Conservation (phyloP, 176 grass and related monocot species). For the Aegilops tauschii region DNA sequence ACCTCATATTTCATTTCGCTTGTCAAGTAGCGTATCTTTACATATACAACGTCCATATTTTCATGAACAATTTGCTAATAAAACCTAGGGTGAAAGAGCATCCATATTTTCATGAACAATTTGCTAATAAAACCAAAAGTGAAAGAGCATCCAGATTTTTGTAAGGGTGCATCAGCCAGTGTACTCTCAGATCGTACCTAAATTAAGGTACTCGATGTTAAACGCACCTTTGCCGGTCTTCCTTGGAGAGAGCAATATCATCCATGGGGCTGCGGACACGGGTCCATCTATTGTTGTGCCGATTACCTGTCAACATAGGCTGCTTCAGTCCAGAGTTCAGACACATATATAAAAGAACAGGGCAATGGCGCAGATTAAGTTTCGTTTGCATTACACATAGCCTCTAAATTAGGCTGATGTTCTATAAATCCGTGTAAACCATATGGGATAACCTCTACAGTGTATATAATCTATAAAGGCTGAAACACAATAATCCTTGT, state of each 20-base stretch:
- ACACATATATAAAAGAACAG: too few relatives aligned
- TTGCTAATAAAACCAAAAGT: neutral
- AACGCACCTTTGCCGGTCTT: too few relatives aligned
- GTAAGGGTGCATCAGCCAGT: neutral
- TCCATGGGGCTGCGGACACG: too few relatives aligned
- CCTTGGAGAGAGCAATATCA: too few relatives aligned
- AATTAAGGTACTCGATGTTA: too few relatives aligned
- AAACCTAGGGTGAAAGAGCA: too few relatives aligned
- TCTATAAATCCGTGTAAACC: neutral
- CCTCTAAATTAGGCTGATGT: too few relatives aligned
- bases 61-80: neutral
- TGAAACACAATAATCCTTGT: neutral
- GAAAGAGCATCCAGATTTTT: neutral
- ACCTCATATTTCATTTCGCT: neutral
- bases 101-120: neutral
- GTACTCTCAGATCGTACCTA: neutral
- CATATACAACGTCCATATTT: neutral
- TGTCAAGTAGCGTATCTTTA: neutral
- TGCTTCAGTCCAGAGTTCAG: too few relatives aligned
- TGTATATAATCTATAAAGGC: neutral
- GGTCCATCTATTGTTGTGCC: too few relatives aligned
- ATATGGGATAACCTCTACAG: neutral
- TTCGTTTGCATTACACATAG: too few relatives aligned
- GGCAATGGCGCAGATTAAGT: too few relatives aligned
- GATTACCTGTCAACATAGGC: too few relatives aligned